These are phyloP conservation scores for Cladosporium austrohemisphaericum DNA, from an alignment of 2,329 filamentous ascomycete species.

Conservation along the genomic window DNA sequence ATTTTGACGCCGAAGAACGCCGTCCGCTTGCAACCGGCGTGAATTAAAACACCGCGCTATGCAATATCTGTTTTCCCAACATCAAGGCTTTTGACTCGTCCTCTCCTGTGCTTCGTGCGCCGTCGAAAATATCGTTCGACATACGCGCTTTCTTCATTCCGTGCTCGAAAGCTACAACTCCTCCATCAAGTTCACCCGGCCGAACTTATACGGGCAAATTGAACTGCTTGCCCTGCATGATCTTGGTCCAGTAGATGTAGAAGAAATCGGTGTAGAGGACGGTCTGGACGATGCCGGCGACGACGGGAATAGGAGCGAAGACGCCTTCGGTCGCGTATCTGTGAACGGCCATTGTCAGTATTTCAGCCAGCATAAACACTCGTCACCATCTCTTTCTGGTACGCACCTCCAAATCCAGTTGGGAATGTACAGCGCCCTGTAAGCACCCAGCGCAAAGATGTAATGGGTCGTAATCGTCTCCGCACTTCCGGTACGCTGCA, in stretches of 20 bases:
- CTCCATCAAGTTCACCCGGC: too few relatives aligned
- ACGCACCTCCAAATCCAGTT: slow-evolving; percentile 81
- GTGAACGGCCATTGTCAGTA: neutral
- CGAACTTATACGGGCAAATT: slow-evolving; percentile 52
- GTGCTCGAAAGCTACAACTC: too few relatives aligned
- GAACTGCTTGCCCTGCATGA: slow-evolving; percentile 53
- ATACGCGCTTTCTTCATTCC: too few relatives aligned
- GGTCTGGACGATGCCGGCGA: slow-evolving; percentile 89
- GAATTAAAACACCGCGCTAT: too few relatives aligned
- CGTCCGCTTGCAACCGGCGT: too few relatives aligned
- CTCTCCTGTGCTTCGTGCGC: too few relatives aligned
- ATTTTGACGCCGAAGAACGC: too few relatives aligned
- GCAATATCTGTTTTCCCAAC: too few relatives aligned
- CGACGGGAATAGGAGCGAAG: slow-evolving; percentile 80
- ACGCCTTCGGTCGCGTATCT: slow-evolving; percentile 75
- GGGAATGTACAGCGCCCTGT: slow-evolving; percentile 92
- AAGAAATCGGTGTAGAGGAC: slow-evolving; percentile 98
- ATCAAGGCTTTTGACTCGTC: too few relatives aligned
- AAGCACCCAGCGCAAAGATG: slow-evolving; percentile 85
- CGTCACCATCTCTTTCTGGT: neutral
- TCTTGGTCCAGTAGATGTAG: slow-evolving; percentile 97
- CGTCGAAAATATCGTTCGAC: too few relatives aligned
- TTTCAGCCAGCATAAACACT: too few relatives aligned
- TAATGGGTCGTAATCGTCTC: slow-evolving; percentile 99
- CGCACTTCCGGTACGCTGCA: slow-evolving; percentile 94